Evolutionary conservation across 345 rosid species (phyloP), one percentile per base, ranked within the genome.

Genomic region (Litchi chinensis): DNA sequence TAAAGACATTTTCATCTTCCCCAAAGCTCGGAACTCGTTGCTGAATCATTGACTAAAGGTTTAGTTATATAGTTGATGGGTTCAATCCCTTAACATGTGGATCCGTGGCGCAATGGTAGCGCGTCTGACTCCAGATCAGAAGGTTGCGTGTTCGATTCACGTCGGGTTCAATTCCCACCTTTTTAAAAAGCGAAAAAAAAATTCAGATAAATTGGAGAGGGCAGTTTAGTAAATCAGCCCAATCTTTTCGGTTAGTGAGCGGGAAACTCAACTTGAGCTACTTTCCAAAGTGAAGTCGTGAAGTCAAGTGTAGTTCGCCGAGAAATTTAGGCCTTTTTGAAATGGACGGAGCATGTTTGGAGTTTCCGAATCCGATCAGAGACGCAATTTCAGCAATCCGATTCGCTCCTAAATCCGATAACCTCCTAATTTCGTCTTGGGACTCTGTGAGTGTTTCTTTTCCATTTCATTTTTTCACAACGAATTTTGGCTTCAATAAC

Each of bases 41-140:
- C n/a, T 0, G 28, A 26, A 26, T 26, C 28, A 26, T 26, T 26
- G 28, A 26, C 28, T n/a, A n/a, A n/a, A n/a, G n/a, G n/a, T n/a
- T n/a, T n/a, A n/a, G n/a, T n/a, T n/a, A n/a, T n/a, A n/a, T n/a
- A n/a, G n/a, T n/a, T n/a, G n/a, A n/a, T n/a, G n/a, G n/a, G n/a
- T n/a, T n/a, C n/a, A n/a, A n/a, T n/a, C n/a, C n/a, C n/a, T n/a
- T n/a, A n/a, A n/a, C n/a, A n/a, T 24, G 40, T 40, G 94, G 95
- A 90, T 91, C 93, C 90, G 92, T 91, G 97, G 94, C 95, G 95
- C 98, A 94, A 94, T 91, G 98, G 98, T 94, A 90, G 97, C 92
- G 95, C 97, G 94, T 92, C 97, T 94, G 95, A 91, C 94, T 91
- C 98, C 95, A 89, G 94, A 90, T 92, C 97, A 94, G 97, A 94